Base-by-base conservation (phyloP, 306 rosid genomes). In the Sphenostylis stenocarpa region DNA sequence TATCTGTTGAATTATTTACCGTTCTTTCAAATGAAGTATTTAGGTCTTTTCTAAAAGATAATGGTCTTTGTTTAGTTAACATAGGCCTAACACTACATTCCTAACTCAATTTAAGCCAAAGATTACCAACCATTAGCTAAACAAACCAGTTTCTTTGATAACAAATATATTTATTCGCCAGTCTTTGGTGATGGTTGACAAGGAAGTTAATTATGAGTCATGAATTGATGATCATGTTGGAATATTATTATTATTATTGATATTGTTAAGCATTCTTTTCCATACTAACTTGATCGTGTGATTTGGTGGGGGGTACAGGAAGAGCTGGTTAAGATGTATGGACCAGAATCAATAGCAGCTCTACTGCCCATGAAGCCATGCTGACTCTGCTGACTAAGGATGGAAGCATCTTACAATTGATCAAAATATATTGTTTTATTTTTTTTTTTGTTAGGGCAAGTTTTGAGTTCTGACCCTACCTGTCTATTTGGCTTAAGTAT, bases 261-360 rank as follows among this genome's bases (percentile, higher is more conserved):
- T 14, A 26, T 57, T 57, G 2, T 17, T 52, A 39, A 52, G 84
- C 3, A 29, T 20, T 15, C 6, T 16, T 57, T 67, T 62, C 34
- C 12, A 36, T 63, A 24, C 66, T 73, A 38, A 75, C 31, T 67
- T 72, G 19, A 38, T 29, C 49, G 36, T 53, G 67, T 43, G 75
- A 73, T 74, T 83, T 87, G 68, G 56, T 67, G 55, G 48, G 72
- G 73, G 20, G n/a, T n/a, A 79, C 90, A 90, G 87, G 85, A 82
- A 56, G 86, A 83, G 56, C 66, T 84, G 69, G 66, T 81, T 61
- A 17, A 70, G 78, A 65, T 12, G 57, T 73, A 81, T 72, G 88
- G 88, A 41, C 41, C 75, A 48, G 84, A 84, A 45, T 85, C 87
- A 79, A 69, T 88, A 47, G 60, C 80, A 14, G 86, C 86, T 74